Percentiles rank a stretch among this genome's conserved stretches.
These are phyloP conservation scores for Lipomyces anomalus DNA, from an alignment of 805 yeast genomes.

Conservation along the genomic window DNA sequence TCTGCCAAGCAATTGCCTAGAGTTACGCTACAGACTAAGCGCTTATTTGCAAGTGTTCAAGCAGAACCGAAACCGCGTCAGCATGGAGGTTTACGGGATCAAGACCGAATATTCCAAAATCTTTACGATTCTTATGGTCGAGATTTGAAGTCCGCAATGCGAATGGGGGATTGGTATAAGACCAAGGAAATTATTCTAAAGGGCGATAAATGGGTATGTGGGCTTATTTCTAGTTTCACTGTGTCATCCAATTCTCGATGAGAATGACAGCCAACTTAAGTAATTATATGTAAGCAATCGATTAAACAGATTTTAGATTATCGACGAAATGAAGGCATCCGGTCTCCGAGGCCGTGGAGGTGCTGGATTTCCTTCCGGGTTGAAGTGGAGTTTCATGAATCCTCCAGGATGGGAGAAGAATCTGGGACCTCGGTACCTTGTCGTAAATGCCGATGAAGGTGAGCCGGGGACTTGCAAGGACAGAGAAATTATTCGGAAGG, in stretches of 20 bases:
- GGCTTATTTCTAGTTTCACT: not conserved
- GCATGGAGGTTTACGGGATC: slow-evolving; percentile 73
- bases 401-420: slow-evolving; percentile 95
- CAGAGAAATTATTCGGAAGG: slow-evolving; percentile 84
- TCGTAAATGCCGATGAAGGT: slow-evolving; percentile 90
- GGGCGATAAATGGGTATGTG: slow-evolving; percentile 67
- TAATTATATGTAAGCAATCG: not conserved
- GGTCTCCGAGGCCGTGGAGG: slow-evolving; percentile 92
- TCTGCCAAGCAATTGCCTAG: not conserved
- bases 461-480: slow-evolving; percentile 94
- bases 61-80: slow-evolving; percentile 42
- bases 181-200: slow-evolving; percentile 77
- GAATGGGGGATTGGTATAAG: slow-evolving; percentile 88
- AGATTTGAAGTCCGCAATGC: slow-evolving; percentile 66
- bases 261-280: not conserved
- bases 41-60: slow-evolving; percentile 29
- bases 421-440: slow-evolving; percentile 72
- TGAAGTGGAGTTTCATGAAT: slow-evolving; percentile 91
- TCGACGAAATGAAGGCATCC: slow-evolving; percentile 76
- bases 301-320: slow-evolving; percentile 39
- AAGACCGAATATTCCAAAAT: slow-evolving; percentile 83
- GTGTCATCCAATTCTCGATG: not conserved
- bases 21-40: not conserved
- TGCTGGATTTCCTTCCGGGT: slow-evolving; percentile 88
- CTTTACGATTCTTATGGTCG: slow-evolving; percentile 69